Evolutionary conservation across 257 asterid species (phyloP).

Genomic region (Scutellaria baicalensis): DNA sequence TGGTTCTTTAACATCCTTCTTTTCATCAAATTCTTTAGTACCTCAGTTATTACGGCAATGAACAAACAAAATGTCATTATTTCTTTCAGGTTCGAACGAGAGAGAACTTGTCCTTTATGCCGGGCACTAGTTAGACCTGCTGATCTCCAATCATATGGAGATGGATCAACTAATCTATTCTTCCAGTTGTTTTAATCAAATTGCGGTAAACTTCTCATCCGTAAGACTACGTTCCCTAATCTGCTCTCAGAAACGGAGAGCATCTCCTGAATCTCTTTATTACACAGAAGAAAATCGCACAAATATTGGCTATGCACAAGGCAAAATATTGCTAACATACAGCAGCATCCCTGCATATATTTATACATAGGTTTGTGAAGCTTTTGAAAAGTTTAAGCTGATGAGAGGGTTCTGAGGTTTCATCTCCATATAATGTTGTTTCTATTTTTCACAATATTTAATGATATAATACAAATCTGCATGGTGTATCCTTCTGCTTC

Average conservation of each 20-base stretch:
- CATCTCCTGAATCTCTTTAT: neutral
- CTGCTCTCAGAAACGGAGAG: neutral
- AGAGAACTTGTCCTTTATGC: conserved; percentile 82
- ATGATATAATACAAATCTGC: neutral
- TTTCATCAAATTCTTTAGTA: neutral
- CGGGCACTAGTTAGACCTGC: conserved; percentile 81
- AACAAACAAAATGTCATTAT: neutral
- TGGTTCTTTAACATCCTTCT: neutral
- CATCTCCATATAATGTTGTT: neutral
- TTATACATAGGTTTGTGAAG: neutral
- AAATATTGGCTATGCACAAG: neutral
- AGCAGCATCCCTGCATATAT: neutral
- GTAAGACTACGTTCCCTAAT: neutral
- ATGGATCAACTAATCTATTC: conserved; percentile 70
- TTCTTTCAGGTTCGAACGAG: conserved; percentile 74
- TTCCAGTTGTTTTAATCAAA: conserved; percentile 48
- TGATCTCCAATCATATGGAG: conserved; percentile 76
- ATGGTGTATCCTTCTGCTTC: conserved; percentile 12
- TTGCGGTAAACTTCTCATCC: neutral
- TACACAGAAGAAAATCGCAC: neutral
- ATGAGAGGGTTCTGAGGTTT: conserved; percentile 8
- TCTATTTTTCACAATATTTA: conserved; percentile 1
- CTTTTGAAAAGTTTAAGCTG: conserved; percentile 13
- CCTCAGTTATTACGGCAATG: neutral
- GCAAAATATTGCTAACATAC: neutral